Base-by-base conservation (phyloP, 257 asterid genomes). In the Lavandula angustifolia region DNA sequence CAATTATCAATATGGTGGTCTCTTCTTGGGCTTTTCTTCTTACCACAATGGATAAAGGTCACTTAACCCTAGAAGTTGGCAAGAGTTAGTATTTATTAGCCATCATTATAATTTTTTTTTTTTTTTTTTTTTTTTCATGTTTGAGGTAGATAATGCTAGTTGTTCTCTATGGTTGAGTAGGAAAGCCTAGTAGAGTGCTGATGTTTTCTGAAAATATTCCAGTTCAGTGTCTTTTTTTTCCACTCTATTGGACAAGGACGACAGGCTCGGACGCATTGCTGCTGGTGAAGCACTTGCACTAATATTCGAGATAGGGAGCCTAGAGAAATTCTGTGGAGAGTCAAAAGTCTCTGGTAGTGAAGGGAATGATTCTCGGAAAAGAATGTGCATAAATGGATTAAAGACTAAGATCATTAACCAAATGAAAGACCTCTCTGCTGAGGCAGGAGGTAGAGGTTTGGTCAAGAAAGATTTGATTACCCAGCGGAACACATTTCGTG, bases 231-330 rank as follows among this genome's bases (percentile, higher is more conserved):
- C 92, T 27, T 85, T 72, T 66, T 73, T 90, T 18, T 84, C 91
- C 47, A 75, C 88, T 61, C 77, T 84, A 56, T 84, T 94, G 76
- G 99, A 90, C 56, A 94, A 85, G 84, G 95, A 94, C 17, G 96
- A 94, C 68, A 78, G 97, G 72, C 60, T 77, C 16, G 75, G 88
- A 37, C 92, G 99, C 60, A 90, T 94, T 51, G 96, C 91, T 48
- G 95, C 90, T 73, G 99, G 99, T 42, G 98, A 94, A 82, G 91
- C 91, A 44, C 95, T 94, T 78, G 96, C 97, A 51, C 61, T 90
- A 68, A 80, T 94, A 37, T 87, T 87, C 64, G 99, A 94, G 82
- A 62, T 73, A 0, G 95, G 95, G 63, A 81, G 83, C 79, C 75
- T 90, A 64, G 97, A 90, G 65, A 90, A 90, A 66, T 87, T 90